phyloP scores from a whole-genome alignment of 768 basidiomycete genomes.

The Tylopilus felleus region DNA sequence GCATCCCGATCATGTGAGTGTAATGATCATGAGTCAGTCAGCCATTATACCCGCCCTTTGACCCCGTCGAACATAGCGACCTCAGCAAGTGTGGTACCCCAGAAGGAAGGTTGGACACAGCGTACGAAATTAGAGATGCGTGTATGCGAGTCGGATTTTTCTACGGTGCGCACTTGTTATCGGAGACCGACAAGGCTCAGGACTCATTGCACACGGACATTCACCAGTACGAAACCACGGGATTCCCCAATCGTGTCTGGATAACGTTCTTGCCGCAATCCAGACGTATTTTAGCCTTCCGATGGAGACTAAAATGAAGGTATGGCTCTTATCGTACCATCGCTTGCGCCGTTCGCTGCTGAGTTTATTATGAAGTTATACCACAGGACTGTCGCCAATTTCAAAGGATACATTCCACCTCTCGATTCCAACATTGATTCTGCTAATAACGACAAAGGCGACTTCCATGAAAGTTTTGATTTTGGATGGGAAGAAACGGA shows the following conservation, averaged over 20 bases:
- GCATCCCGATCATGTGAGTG: conserved; percentile 28
- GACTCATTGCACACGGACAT: not conserved
- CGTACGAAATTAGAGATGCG: conserved; percentile 61
- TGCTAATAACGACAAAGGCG: conserved; percentile 60
- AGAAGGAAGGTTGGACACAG: conserved; percentile 44
- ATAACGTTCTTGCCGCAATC: conserved; percentile 43
- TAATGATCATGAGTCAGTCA: not conserved
- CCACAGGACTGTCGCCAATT: conserved; percentile 62
- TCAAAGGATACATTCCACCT: conserved; percentile 73
- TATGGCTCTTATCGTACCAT: conserved; percentile 20
- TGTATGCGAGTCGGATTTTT: conserved; percentile 85
- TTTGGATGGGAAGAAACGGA: conserved; percentile 66
- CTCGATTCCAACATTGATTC: conserved; percentile 75
- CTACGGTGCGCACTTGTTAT: conserved; percentile 50
- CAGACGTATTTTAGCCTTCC: conserved; percentile 68
- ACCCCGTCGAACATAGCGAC: conserved; percentile 13
- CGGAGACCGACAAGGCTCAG: not conserved
- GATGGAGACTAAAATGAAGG: conserved; percentile 62
- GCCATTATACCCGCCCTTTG: not conserved
- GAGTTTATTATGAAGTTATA: conserved; percentile 48
- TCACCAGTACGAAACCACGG: conserved; percentile 72
- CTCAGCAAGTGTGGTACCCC: conserved; percentile 17
- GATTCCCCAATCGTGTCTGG: conserved; percentile 52
- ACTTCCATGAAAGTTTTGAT: conserved; percentile 90
- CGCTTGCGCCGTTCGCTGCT: not conserved